phyloP scores from a whole-genome alignment of 2,329 filamentous ascomycete species.

The Zasmidium citrigriseum region DNA sequence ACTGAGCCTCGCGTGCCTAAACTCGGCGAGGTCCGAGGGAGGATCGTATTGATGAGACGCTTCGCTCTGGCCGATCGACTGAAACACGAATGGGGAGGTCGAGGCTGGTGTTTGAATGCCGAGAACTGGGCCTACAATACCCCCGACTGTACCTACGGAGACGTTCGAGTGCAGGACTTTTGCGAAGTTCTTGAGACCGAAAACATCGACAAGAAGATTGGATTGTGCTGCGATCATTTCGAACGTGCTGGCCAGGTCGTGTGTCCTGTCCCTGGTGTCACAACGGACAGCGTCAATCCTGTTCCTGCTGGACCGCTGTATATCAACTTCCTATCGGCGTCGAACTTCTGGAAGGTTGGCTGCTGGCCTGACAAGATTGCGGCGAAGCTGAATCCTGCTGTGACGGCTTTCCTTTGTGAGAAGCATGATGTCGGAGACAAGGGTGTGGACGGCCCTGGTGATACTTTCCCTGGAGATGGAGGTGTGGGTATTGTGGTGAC shows the following conservation, averaged over 20 bases:
- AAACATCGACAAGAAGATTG: slow-evolving; percentile 79
- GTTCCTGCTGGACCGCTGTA: slow-evolving; percentile 66
- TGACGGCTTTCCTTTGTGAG: slow-evolving; percentile 59
- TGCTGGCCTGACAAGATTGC: slow-evolving; percentile 96
- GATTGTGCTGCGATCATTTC: slow-evolving; percentile 72
- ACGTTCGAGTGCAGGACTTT: slow-evolving; percentile 88
- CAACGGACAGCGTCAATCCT: slow-evolving; percentile 40
- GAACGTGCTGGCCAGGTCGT: slow-evolving; percentile 59
- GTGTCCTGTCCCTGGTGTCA: slow-evolving; percentile 42
- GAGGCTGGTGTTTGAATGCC: slow-evolving; percentile 61
- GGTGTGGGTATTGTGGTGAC: slow-evolving; percentile 86
- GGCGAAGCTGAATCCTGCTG: slow-evolving; percentile 78
- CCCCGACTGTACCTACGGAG: slow-evolving; percentile 70
- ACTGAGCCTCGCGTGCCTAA: slow-evolving; percentile 74
- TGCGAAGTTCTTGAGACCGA: slow-evolving; percentile 79
- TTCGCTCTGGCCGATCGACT: slow-evolving; percentile 63
- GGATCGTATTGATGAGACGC: slow-evolving; percentile 80
- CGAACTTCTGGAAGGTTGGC: slow-evolving; percentile 88
- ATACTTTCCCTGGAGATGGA: slow-evolving; percentile 47
- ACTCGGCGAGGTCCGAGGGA: slow-evolving; percentile 76
- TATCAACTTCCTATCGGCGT: slow-evolving; percentile 86
- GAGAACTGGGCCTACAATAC: slow-evolving; percentile 85
- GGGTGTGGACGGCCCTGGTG: slow-evolving; percentile 27
- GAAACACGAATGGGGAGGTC: slow-evolving; percentile 52
- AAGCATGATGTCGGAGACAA: slow-evolving; percentile 47